A percentile compares a stretch with the other conserved stretches of the same genome.
Evolutionary conservation across 352 stramenopile species (phyloP).

Genomic region (Elongisporangium anandrum): DNA sequence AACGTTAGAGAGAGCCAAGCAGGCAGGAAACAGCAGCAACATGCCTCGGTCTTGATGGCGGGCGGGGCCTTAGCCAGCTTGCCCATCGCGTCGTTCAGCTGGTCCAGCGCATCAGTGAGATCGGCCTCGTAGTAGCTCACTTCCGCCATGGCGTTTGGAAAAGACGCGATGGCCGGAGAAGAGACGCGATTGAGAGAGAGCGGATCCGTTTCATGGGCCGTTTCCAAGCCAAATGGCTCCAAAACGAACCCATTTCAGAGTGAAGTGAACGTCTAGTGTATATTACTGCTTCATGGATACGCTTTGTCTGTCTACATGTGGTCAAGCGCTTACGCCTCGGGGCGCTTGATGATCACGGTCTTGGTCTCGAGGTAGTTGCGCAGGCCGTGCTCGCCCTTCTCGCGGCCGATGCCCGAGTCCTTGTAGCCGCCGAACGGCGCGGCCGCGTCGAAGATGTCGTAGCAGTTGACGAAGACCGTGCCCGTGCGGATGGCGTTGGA

Average conservation of each 20-base stretch:
- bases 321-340: conserved; percentile 7
- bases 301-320: too few species aligned
- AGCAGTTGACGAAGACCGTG: conserved; percentile 94
- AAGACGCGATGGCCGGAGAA: conserved; percentile 2
- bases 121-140: conserved; percentile 88
- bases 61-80: conserved; percentile 77
- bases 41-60: conserved; percentile 62
- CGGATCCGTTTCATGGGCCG: neutral
- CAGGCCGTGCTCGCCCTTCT: conserved; percentile 71
- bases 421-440: conserved; percentile 88
- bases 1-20: neutral
- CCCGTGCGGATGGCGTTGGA: conserved; percentile 84
- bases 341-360: conserved; percentile 68
- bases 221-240: neutral
- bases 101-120: conserved; percentile 74
- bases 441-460: conserved; percentile 83
- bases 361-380: conserved; percentile 79
- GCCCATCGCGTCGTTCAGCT: conserved; percentile 84
- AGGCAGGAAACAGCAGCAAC: neutral
- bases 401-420: conserved; percentile 81
- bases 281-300: too few species aligned
- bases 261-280: too few species aligned
- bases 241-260: too few species aligned
- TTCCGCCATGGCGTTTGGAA: conserved; percentile 52
- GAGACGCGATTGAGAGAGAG: neutral